Base-by-base conservation (phyloP, 495 filamentous ascomycete species). In the Penicillium desertorum region DNA sequence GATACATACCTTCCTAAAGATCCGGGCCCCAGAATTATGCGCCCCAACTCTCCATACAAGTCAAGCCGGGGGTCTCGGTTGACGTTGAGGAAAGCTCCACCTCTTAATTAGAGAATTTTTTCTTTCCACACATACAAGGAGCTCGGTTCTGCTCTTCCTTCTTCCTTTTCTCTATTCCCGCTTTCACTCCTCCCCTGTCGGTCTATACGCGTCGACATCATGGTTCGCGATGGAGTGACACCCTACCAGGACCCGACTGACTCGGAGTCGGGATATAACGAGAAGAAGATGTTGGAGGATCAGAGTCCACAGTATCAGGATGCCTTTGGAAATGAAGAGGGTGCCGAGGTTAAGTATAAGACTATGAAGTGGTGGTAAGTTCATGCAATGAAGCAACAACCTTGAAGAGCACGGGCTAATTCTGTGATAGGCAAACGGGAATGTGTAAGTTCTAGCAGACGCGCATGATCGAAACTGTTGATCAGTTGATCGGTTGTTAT, bases 281-380 rank as follows among this genome's bases (percentile, higher is more conserved):
- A 66, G 25, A 66, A 66, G 54, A 51, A 47, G 25, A 10, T 63
- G 10, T 51, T 56, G 7, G 34, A 58, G n/a, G 55, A 58, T 20
- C 43, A 53, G 47, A 48, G n/a, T 12, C 60, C 57, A 0, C 60
- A 51, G 10, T 66, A 63, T 29, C 46, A 57, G 20, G 72, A 77
- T 58, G 64, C 72, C 0, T 76, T 76, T 62, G 76, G 72, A 4
- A 60, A 76, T 46, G 74, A 77, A 56, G 57, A 61, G 9, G 64
- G 67, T 41, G 71, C 69, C 4, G 75, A 72, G 44, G 69, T 75
- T 50, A 72, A 75, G 30, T 77, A 79, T 58, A 75, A 70, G 56
- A 75, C 71, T 14, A 65, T 79, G 67, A 62, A 59, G 37, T 79
- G 76, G 75, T 79, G 76, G 76, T 72, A 60, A 42, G 67, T 62